A percentile compares a stretch with the other conserved stretches of the same genome.
These are phyloP conservation scores for Lentinula raphanica DNA, from an alignment of 768 basidiomycete species.

Conservation along the genomic window DNA sequence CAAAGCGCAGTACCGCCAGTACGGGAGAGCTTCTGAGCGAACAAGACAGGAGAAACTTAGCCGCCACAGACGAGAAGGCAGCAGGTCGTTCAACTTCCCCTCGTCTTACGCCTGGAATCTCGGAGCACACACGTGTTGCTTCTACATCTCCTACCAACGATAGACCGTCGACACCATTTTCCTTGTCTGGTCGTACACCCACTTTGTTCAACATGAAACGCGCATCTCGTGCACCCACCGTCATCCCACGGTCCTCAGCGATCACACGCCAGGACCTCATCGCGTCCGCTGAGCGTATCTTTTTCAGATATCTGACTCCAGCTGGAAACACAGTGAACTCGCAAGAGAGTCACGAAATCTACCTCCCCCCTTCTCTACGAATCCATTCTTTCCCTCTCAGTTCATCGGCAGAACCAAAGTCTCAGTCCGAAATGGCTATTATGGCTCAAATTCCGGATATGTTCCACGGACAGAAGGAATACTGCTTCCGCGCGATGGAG, in stretches of 20 bases:
- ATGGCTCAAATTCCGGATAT: conserved; percentile 94
- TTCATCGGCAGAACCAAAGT: conserved; percentile 65
- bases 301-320: conserved; percentile 87
- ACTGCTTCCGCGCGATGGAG: conserved; percentile 94
- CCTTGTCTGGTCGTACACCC: conserved; percentile 67
- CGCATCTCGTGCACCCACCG: conserved; percentile 84
- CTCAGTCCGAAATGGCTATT: conserved; percentile 60
- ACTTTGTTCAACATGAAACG: conserved; percentile 72
- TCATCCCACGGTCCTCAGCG: conserved; percentile 88
- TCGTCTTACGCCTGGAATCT: conserved; percentile 36
- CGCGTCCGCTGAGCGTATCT: conserved; percentile 93
- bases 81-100: conserved; percentile 55
- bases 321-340: conserved; percentile 70
- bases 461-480: conserved; percentile 96
- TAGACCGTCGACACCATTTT: conserved; percentile 78
- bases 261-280: conserved; percentile 89
- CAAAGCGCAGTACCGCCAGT: conserved; percentile 79
- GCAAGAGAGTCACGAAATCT: conserved; percentile 94
- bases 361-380: conserved; percentile 89
- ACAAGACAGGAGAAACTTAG: conserved; percentile 64
- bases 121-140: conserved; percentile 41
- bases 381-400: conserved; percentile 87
- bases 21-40: conserved; percentile 69
- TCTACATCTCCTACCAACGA: conserved; percentile 46
- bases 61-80: conserved; percentile 42